phyloP scores from a whole-genome alignment of 495 filamentous ascomycete species.

The Trichoderma erinaceum region DNA sequence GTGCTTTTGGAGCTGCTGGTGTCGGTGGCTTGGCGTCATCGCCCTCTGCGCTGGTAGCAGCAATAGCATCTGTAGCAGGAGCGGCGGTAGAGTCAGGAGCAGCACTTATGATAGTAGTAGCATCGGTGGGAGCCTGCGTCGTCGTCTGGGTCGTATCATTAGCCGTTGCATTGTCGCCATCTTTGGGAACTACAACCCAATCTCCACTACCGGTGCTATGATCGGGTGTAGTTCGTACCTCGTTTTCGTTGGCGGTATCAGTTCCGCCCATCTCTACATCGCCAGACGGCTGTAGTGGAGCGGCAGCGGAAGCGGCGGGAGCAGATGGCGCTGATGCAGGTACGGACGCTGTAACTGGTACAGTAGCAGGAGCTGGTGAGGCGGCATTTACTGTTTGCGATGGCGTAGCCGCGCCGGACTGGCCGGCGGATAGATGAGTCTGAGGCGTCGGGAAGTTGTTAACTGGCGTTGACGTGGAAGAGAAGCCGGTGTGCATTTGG shows the following conservation, averaged over 20 bases:
- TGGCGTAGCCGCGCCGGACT: slow-evolving; percentile 45
- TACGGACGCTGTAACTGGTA: slow-evolving; percentile 17
- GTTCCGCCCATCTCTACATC: slow-evolving; percentile 35
- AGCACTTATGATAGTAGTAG: slow-evolving; percentile 16
- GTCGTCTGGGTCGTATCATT: slow-evolving; percentile 7
- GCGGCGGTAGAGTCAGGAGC: slow-evolving; percentile 22
- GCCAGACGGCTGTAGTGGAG: slow-evolving; percentile 27
- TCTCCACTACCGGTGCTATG: slow-evolving; percentile 42
- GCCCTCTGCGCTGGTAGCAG: slow-evolving; percentile 19
- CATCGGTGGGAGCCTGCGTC: neutral
- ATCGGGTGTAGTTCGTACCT: slow-evolving; percentile 29
- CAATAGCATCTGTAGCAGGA: slow-evolving; percentile 18
- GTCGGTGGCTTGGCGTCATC: slow-evolving; percentile 15
- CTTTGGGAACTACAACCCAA: slow-evolving; percentile 51
- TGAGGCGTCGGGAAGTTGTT: slow-evolving; percentile 44
- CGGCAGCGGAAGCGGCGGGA: slow-evolving; percentile 21
- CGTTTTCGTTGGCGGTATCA: slow-evolving; percentile 19
- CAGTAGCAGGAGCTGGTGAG: slow-evolving; percentile 29
- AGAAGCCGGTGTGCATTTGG: slow-evolving; percentile 54
- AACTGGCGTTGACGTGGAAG: slow-evolving; percentile 44
- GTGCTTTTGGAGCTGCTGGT: slow-evolving; percentile 25
- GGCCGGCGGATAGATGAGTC: slow-evolving; percentile 33
- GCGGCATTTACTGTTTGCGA: slow-evolving; percentile 26
- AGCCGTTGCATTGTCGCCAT: slow-evolving; percentile 24
- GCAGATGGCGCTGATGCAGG: slow-evolving; percentile 19